phyloP scores from a whole-genome alignment of 129 eudicot species.

The Centaurea solstitialis region DNA sequence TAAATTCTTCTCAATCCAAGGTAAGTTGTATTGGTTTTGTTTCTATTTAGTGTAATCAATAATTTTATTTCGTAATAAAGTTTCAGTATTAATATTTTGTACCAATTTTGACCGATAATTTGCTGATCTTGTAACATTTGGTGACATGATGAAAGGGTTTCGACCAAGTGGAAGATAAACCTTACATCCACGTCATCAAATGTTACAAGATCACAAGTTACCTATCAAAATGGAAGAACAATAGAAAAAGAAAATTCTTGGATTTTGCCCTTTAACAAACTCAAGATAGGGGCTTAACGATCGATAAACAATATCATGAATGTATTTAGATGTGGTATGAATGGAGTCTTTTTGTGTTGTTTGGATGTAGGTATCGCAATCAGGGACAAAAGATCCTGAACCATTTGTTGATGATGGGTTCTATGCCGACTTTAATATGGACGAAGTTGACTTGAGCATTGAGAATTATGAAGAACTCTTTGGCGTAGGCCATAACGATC shows the following conservation, averaged over 20 bases:
- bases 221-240: background rate
- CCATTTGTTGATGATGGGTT: constrained; percentile 36
- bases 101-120: background rate
- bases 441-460: constrained; percentile 52
- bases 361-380: constrained; percentile 36
- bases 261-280: background rate
- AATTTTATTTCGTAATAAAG: no score
- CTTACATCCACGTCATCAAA: background rate
- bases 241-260: background rate
- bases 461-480: constrained; percentile 56
- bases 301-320: background rate
- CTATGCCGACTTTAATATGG: constrained; percentile 45
- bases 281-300: background rate
- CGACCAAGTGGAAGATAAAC: background rate
- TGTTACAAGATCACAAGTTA: background rate
- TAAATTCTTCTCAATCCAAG: constrained; percentile 31
- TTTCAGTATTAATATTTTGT: background rate
- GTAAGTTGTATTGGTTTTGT: constrained; percentile 22
- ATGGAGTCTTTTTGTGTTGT: constrained; percentile 2
- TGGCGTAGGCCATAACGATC: constrained; percentile 49
- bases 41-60: background rate
- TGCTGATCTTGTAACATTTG: background rate
- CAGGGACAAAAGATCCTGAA: constrained; percentile 36
- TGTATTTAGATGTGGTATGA: background rate
- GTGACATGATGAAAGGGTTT: background rate